Evolutionary conservation across 306 rosid species (phyloP).

Genomic region (Crataegus laevigata): DNA sequence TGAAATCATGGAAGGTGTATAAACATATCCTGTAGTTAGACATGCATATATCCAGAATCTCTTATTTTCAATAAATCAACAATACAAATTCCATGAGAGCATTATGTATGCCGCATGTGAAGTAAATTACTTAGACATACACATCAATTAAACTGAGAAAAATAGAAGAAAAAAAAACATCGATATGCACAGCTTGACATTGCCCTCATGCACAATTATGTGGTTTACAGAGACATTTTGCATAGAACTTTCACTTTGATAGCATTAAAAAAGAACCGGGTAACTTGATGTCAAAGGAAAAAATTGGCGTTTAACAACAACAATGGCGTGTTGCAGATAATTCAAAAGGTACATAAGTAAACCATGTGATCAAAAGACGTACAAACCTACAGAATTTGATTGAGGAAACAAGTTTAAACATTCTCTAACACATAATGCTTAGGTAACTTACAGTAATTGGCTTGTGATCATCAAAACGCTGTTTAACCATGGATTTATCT

Average conservation of each 20-base stretch:
- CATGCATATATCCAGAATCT: not conserved
- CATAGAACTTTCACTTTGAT: not conserved
- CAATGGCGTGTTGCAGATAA: accelerated
- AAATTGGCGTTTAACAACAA: too few relatives aligned
- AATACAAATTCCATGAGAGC: not conserved
- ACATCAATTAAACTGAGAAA: not conserved
- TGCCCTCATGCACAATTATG: not conserved
- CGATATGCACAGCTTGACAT: not conserved
- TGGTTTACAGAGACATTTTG: not conserved
- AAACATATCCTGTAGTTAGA: not conserved
- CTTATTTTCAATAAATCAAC: not conserved
- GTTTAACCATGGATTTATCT: slow-evolving; percentile 32
- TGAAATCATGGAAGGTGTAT: not conserved
- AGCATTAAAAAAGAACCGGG: not conserved
- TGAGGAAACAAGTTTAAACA: not conserved
- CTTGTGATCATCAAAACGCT: slow-evolving; percentile 18
- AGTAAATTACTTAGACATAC: not conserved
- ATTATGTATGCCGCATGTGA: not conserved
- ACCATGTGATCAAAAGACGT: not conserved
- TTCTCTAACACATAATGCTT: not conserved
- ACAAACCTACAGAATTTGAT: not conserved
- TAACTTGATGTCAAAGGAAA: not conserved
- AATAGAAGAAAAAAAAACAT: not conserved
- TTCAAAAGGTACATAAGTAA: not conserved
- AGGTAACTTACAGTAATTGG: not conserved